Evolutionary conservation across 257 asterid genomes (phyloP), one percentile per base, ranked within the genome.

Genomic region (Phtheirospermum japonicum): DNA sequence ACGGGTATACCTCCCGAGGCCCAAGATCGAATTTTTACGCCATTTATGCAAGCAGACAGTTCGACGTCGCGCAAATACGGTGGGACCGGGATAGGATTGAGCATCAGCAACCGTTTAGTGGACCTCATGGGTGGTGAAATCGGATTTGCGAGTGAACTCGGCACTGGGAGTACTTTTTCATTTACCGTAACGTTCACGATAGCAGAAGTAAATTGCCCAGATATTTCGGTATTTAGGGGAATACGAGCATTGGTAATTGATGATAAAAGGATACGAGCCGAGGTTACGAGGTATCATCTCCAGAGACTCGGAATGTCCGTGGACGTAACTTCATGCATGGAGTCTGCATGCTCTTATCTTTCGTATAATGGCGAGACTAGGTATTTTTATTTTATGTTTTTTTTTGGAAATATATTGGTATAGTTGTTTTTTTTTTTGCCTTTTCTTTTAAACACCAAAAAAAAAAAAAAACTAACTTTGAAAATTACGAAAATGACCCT

Each of bases 11-110:
- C 94, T 2, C 71, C 79, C 33, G 82, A 66, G 31, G 94, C 95
- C 30, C 95, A 88, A 42, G 77, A 81, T 26, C 83, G 81, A 34
- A 88, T 91, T 23, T 91, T 91, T 75, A 84, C 91, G 0, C 98
- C 96, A 2, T 91, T 91, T 62, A 91, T 91, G 98, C 98, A 91
- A 75, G 98, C 98, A 5, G 98, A 91, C 72, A 91, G 98, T 66
- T 88, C 98, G 28, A 91, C 95, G 20, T 91, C 98, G 43, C 72
- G 98, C 46, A 75, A 82, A 55, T 91, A 88, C 30, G 98, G 98
- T 58, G 98, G 98, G 56, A 91, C 98, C 1, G 98, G 98, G 33
- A 85, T 91, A 20, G 98, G 98, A 48, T 66, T 91, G 76, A 91
- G 95, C 80, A 91, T 91, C 60, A 84, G 98, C 54, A 83, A 88